These are phyloP conservation scores for Fusarium marasasianum DNA, from an alignment of 2,329 filamentous ascomycete species.

Conservation along the genomic window DNA sequence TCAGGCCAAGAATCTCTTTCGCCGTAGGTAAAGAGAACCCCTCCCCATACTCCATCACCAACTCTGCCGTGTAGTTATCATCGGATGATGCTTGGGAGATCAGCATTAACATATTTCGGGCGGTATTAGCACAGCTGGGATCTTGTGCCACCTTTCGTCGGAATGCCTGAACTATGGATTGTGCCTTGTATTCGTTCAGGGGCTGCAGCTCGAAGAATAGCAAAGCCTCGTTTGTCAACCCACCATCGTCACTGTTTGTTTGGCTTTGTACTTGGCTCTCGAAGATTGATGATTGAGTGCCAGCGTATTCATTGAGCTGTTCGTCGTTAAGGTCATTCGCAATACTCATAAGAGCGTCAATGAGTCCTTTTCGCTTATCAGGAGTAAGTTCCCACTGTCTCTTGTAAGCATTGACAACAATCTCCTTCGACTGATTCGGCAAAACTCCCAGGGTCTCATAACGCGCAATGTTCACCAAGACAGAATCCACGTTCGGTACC, in stretches of 20 bases:
- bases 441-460: constrained; percentile 52
- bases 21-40: constrained; percentile 51
- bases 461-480: constrained; percentile 45
- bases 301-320: constrained; percentile 49
- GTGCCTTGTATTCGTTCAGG: constrained; percentile 49
- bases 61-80: constrained; percentile 46
- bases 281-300: constrained; percentile 52
- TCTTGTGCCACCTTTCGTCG: constrained; percentile 45
- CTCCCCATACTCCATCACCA: constrained; percentile 48
- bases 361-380: constrained; percentile 42
- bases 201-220: constrained; percentile 48
- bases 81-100: constrained; percentile 49
- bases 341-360: constrained; percentile 47
- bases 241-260: constrained; percentile 44
- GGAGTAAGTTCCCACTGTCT: constrained; percentile 52
- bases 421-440: constrained; percentile 48
- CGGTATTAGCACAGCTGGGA: constrained; percentile 46
- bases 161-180: constrained; percentile 49
- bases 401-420: constrained; percentile 52
- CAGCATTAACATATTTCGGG: constrained; percentile 47
- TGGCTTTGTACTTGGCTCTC: constrained; percentile 48
- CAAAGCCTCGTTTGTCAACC: constrained; percentile 47
- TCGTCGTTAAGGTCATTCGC: constrained; percentile 50
- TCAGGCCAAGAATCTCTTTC: constrained; percentile 45
- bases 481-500: constrained; percentile 39